Base-by-base conservation (phyloP, 805 yeast genomes). In the Yamadazyma philogaea region DNA sequence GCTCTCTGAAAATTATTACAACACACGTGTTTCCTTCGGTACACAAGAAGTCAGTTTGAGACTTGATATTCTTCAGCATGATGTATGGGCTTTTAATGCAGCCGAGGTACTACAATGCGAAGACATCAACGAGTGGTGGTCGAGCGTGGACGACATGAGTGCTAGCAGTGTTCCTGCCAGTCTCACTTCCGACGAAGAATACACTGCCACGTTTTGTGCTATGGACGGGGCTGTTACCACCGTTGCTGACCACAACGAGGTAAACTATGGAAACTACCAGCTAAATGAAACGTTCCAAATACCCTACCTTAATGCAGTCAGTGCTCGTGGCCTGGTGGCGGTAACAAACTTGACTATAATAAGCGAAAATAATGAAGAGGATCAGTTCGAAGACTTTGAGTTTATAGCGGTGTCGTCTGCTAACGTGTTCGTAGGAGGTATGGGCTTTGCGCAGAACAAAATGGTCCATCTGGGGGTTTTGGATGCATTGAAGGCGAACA, bases 1-100 rank as follows among this genome's bases (percentile, higher is more conserved):
- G 3, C 37, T 30, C 6, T 42, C 36, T 15, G 30, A 26, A 6
- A 6, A 7, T 10, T 49, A 43, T 18, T 49, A 44, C 19, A 45
- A 49, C 34, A 31, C 32, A 15, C 49, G 51, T 8, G 46, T 49
- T 6, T 33, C 44, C 1, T 21, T 54, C 4, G 51, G 40, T 14
- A 48, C 45, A 20, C 50, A 53, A 12, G 31, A 39, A 2, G 34
- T 57, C 21, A 50, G 50, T 12, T 46, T 61, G 1, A 50, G 68
- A 28, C 33, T 66, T 28, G 74, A 68, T 47, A 22, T 59, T 16
- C 17, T 60, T n/a, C 74, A 64, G 50, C 68, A 69, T 5, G 66
- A 68, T 14, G 32, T 66, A 2, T 69, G 73, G 73, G 65, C 64
- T 15, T 48, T 68, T 49, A 54, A 64, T 41, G 60, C 55, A 5